A percentile compares a stretch with the other conserved stretches of the same genome.
These are phyloP conservation scores for Tetrapisispora namnaoensis DNA, from an alignment of 805 yeast genomes.

Conservation along the genomic window DNA sequence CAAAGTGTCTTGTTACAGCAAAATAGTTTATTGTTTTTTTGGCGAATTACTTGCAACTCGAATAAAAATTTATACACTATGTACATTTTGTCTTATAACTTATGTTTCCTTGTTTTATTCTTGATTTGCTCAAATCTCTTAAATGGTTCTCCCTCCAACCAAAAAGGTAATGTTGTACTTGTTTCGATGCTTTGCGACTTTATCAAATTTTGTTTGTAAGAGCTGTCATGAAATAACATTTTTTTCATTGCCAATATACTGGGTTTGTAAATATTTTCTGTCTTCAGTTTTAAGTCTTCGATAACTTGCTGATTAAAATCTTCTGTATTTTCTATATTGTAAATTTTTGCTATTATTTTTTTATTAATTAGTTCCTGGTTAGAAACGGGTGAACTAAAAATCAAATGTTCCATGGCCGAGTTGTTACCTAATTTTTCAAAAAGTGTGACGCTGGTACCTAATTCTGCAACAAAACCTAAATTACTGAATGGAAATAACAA, in stretches of 20 bases:
- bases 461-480: slow-evolving; percentile 76
- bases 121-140: slow-evolving; percentile 14
- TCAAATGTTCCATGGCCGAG: slow-evolving; percentile 60
- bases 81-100: slow-evolving; percentile 4
- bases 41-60: not conserved
- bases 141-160: slow-evolving; percentile 20
- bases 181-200: slow-evolving; percentile 16
- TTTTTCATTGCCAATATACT: slow-evolving; percentile 36
- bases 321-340: slow-evolving; percentile 33
- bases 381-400: slow-evolving; percentile 54
- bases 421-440: slow-evolving; percentile 64
- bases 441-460: slow-evolving; percentile 59
- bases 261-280: slow-evolving; percentile 29
- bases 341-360: slow-evolving; percentile 56
- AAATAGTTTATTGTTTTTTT: no score
- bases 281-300: slow-evolving; percentile 29
- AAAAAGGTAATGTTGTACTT: slow-evolving; percentile 18
- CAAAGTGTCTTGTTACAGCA: no score
- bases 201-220: slow-evolving; percentile 4
- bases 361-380: slow-evolving; percentile 42
- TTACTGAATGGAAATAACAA: slow-evolving; percentile 70
- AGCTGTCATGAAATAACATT: slow-evolving; percentile 17
- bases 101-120: slow-evolving; percentile 11
- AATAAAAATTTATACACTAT: no score
- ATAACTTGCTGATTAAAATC: slow-evolving; percentile 38